Evolutionary conservation across 2,329 filamentous ascomycete genomes (phyloP).

Genomic region (Trichoderma arundinaceum): DNA sequence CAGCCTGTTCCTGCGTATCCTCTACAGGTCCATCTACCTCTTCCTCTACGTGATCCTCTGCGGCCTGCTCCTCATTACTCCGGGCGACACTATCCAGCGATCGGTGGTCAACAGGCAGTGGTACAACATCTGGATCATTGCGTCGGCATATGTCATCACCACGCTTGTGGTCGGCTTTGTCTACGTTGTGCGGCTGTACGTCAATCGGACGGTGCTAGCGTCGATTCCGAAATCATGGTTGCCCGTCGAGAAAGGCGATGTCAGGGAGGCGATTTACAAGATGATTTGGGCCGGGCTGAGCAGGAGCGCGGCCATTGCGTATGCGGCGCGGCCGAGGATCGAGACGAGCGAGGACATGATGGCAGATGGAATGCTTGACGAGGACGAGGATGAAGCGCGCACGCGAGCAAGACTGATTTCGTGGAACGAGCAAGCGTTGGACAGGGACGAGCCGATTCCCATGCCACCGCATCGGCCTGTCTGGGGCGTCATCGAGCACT

Average conservation of each 20-base stretch:
- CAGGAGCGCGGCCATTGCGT: slow-evolving; percentile 81
- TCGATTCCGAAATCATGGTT: slow-evolving; percentile 87
- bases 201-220: slow-evolving; percentile 77
- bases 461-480: slow-evolving; percentile 59
- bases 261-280: slow-evolving; percentile 73
- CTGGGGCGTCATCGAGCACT: slow-evolving; percentile 86
- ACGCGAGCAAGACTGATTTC: not conserved
- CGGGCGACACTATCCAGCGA: slow-evolving; percentile 80
- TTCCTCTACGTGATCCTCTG: slow-evolving; percentile 75
- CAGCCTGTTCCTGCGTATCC: slow-evolving; percentile 72
- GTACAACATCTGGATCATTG: slow-evolving; percentile 84
- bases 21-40: slow-evolving; percentile 80
- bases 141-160: slow-evolving; percentile 75
- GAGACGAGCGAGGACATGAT: slow-evolving; percentile 33
- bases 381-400: slow-evolving; percentile 35
- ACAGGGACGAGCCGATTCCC: slow-evolving; percentile 50
- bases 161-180: slow-evolving; percentile 73
- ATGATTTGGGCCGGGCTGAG: slow-evolving; percentile 76
- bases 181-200: slow-evolving; percentile 84
- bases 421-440: slow-evolving; percentile 36
- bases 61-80: slow-evolving; percentile 77
- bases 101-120: slow-evolving; percentile 68
- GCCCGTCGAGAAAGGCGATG: slow-evolving; percentile 83
- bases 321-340: slow-evolving; percentile 57
- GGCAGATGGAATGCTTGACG: slow-evolving; percentile 10